These are phyloP conservation scores for Kregervanrija delftensis DNA, from an alignment of 805 yeast species.

Conservation along the genomic window DNA sequence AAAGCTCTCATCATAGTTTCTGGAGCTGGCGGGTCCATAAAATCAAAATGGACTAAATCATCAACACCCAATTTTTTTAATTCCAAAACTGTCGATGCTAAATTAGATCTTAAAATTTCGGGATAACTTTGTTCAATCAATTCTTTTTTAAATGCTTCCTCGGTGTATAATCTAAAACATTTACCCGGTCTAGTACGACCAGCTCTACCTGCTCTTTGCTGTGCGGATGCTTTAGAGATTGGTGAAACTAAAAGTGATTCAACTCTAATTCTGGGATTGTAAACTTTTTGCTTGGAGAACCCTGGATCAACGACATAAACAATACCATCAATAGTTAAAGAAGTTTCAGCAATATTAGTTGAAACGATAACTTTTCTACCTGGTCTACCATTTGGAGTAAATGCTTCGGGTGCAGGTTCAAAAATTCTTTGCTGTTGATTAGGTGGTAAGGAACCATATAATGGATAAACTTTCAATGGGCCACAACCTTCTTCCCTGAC, in stretches of 20 bases:
- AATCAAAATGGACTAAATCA: conserved; percentile 94
- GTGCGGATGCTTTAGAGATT: conserved; percentile 94
- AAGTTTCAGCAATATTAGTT: conserved; percentile 96
- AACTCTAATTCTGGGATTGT: conserved; percentile 92
- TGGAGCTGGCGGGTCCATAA: conserved; percentile 99
- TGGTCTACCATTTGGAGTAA: conserved; percentile 72
- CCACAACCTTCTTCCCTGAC: conserved; percentile 88
- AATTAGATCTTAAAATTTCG: conserved; percentile 84
- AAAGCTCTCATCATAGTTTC: conserved; percentile 99
- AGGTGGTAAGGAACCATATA: conserved; percentile 96
- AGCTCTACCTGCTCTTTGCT: conserved; percentile 99
- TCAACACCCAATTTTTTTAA: conserved; percentile 91
- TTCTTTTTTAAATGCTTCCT: conserved; percentile 92
- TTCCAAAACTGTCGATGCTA: conserved; percentile 87
- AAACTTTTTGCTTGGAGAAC: conserved; percentile 91
- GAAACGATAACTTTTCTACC: conserved; percentile 91
- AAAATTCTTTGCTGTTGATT: conserved; percentile 90
- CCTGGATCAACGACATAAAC: conserved; percentile 98
- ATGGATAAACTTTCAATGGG: conserved; percentile 82
- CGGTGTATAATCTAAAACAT: conserved; percentile 93
- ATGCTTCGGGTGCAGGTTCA: conserved; percentile 79
- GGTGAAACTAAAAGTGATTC: conserved; percentile 93
- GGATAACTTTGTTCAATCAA: conserved; percentile 94
- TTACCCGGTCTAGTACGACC: conserved; percentile 99
- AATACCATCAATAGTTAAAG: conserved; percentile 94